phyloP scores from a whole-genome alignment of 2,329 filamentous ascomycete species.

The Neofusicoccum laricinum region DNA sequence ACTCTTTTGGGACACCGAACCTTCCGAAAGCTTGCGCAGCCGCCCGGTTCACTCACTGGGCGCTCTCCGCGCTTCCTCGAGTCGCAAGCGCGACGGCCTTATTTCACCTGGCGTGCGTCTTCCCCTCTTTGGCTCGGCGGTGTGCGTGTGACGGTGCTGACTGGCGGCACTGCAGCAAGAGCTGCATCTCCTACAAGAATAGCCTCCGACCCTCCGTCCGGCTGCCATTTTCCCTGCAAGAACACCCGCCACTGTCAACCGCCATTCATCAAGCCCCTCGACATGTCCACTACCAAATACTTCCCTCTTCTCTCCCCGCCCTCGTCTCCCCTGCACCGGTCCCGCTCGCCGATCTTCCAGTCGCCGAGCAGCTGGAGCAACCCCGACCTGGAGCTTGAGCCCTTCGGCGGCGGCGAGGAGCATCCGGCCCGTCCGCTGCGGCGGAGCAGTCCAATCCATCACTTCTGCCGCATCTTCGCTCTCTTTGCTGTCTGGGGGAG shows the following conservation, averaged over 20 bases:
- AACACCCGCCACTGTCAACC: neutral
- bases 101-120: neutral
- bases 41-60: neutral
- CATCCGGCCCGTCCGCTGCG: neutral
- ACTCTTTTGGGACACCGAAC: neutral
- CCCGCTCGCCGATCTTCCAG: neutral
- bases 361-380: neutral
- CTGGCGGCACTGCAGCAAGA: neutral
- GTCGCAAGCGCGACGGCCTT: neutral
- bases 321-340: neutral
- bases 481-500: conserved; percentile 1
- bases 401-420: conserved; percentile 4
- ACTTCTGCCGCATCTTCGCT: conserved; percentile 7
- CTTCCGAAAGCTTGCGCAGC: neutral
- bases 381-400: neutral
- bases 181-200: neutral
- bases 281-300: neutral
- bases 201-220: neutral
- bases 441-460: neutral
- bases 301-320: neutral
- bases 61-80: neutral
- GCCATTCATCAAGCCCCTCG: no score
- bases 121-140: neutral
- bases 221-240: neutral
- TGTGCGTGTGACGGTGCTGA: neutral